These are phyloP conservation scores for Fusarium humuli DNA, from an alignment of 2,329 filamentous ascomycete species.

Conservation along the genomic window DNA sequence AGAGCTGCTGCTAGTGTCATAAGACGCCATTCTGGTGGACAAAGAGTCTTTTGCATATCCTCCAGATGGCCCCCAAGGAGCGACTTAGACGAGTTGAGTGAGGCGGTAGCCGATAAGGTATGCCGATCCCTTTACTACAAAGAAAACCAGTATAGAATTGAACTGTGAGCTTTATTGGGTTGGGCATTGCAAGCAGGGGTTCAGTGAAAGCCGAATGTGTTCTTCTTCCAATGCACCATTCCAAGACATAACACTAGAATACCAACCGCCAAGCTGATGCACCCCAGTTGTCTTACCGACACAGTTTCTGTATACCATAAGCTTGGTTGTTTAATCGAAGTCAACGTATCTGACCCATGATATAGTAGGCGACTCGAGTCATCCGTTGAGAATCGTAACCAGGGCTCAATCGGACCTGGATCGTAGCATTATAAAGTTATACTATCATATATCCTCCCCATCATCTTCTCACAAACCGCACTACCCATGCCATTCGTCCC, in stretches of 20 bases:
- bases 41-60: neutral
- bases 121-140: neutral
- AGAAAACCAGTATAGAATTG: neutral
- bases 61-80: neutral
- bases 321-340: neutral
- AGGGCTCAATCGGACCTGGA: constrained; percentile 38
- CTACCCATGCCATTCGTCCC: constrained; percentile 13
- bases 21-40: neutral
- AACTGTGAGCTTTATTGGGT: neutral
- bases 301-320: neutral
- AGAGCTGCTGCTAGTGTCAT: neutral
- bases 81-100: neutral
- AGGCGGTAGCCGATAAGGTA: neutral
- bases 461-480: constrained; percentile 10
- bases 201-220: neutral
- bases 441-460: constrained; percentile 38
- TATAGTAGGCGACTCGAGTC: neutral
- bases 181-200: neutral
- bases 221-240: neutral
- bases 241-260: neutral
- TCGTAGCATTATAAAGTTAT: constrained; percentile 45
- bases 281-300: neutral
- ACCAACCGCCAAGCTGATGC: neutral
- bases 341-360: neutral
- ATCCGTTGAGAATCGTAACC: constrained; percentile 42